These are phyloP conservation scores for Apophysomyces variabilis DNA, from an alignment of 371 early-diverging fungal genomes.

Conservation along the genomic window DNA sequence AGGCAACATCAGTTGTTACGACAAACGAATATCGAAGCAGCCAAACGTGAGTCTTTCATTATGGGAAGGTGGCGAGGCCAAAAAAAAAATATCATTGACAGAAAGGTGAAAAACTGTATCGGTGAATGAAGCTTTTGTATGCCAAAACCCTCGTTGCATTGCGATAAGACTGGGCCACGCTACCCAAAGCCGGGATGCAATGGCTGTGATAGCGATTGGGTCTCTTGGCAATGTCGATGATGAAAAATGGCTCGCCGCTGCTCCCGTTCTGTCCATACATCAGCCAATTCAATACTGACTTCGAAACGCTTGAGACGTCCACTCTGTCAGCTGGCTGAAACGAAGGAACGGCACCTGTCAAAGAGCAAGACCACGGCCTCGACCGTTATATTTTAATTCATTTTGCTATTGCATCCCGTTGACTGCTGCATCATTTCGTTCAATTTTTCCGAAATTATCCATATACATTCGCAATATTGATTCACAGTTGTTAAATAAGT, in stretches of 20 bases:
- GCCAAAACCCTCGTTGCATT: too few relatives aligned
- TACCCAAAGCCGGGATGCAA: neutral
- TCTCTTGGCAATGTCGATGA: too few relatives aligned
- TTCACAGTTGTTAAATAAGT: too few relatives aligned
- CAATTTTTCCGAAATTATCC: neutral
- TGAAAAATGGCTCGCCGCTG: neutral
- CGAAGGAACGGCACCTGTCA: conserved; percentile 1
- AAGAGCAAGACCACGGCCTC: neutral
- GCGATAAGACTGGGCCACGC: neutral
- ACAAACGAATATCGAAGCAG: too few relatives aligned
- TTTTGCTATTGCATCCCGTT: neutral
- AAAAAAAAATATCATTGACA: too few relatives aligned
- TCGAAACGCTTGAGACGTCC: neutral
- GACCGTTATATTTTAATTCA: neutral
- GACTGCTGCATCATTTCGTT: neutral
- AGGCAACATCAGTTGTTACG: too few relatives aligned
- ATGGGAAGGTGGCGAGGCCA: too few relatives aligned
- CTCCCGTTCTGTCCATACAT: neutral
- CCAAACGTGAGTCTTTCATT: too few relatives aligned
- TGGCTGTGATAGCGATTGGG: too few relatives aligned
- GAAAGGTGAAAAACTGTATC: too few relatives aligned
- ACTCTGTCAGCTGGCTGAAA: neutral
- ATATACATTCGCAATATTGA: neutral
- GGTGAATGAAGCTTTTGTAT: too few relatives aligned
- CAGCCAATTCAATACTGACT: neutral